phyloP scores from a whole-genome alignment of 176 grass and related monocot genomes.

The Poa pratensis region DNA sequence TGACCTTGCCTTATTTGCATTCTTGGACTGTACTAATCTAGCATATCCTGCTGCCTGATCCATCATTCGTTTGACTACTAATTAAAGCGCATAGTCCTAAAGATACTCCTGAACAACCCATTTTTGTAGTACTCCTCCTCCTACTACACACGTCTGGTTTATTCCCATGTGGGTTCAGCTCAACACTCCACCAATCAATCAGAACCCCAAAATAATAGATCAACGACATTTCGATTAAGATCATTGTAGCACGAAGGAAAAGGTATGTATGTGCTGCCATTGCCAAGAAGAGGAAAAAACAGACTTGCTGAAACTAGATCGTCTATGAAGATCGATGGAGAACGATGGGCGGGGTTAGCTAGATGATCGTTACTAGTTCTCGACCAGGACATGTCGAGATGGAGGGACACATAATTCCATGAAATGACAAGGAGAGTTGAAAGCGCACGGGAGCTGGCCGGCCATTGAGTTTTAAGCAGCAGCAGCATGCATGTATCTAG shows the following conservation, averaged over 20 bases:
- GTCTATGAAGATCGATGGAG: too few relatives aligned
- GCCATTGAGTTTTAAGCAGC: conserved; percentile 4
- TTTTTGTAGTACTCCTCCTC: neutral
- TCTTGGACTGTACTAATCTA: neutral
- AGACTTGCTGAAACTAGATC: neutral
- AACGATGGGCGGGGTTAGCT: neutral
- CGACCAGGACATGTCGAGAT: neutral
- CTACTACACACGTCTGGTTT: neutral
- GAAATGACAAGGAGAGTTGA: neutral
- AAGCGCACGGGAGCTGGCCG: conserved; percentile 6
- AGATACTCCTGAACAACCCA: neutral
- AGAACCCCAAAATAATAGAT: too few relatives aligned
- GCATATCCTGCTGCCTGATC: neutral
- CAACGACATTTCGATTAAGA: too few relatives aligned
- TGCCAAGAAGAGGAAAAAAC: neutral
- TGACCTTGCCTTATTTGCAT: conserved; percentile 14
- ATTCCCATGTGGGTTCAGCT: neutral
- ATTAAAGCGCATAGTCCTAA: neutral
- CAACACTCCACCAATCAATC: neutral
- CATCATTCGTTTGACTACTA: neutral
- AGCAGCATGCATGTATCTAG: conserved; percentile 24
- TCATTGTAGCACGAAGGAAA: too few relatives aligned
- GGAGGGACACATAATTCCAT: neutral
- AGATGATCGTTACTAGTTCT: neutral
- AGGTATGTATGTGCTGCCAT: neutral